These are phyloP conservation scores for Hypomontagnella submonticulosa DNA, from an alignment of 495 filamentous ascomycete genomes.

Conservation along the genomic window DNA sequence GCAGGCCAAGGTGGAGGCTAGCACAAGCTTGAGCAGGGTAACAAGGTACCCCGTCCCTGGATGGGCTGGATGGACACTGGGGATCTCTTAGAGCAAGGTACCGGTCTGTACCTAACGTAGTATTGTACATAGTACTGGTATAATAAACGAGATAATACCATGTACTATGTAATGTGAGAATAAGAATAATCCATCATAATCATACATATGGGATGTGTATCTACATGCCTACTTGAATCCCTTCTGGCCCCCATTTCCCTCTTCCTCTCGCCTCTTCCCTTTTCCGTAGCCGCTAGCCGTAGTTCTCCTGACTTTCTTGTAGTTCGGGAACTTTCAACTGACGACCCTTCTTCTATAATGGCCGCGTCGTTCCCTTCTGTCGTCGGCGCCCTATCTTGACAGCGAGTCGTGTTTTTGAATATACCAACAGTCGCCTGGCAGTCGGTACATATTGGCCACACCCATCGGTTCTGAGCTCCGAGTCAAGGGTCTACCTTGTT, in stretches of 20 bases:
- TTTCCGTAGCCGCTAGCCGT: slow-evolving; percentile 9
- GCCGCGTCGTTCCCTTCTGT: slow-evolving; percentile 28
- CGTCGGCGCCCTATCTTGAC: slow-evolving; percentile 25
- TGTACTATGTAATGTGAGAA: no score
- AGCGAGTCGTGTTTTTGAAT: background rate
- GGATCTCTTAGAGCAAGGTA: slow-evolving; percentile 31
- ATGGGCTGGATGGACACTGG: slow-evolving; percentile 9
- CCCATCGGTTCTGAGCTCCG: slow-evolving; percentile 20
- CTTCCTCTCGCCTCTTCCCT: slow-evolving; percentile 16
- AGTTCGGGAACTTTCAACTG: background rate
- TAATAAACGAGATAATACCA: slow-evolving; percentile 47
- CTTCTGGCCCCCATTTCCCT: slow-evolving; percentile 37
- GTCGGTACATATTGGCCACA: slow-evolving; percentile 13
- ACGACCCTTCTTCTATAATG: slow-evolving; percentile 27
- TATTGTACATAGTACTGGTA: slow-evolving; percentile 36
- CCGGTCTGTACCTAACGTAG: slow-evolving; percentile 20
- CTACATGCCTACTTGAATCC: slow-evolving; percentile 37
- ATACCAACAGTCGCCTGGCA: background rate
- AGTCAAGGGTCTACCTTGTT: slow-evolving; percentile 41
- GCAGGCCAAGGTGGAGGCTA: slow-evolving; percentile 5
- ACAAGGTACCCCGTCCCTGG: slow-evolving; percentile 21
- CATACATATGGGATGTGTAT: slow-evolving; percentile 20
- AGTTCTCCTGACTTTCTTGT: slow-evolving; percentile 23
- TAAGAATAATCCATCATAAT: slow-evolving; percentile 24
- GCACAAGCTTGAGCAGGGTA: no score